Evolutionary conservation across 2,329 filamentous ascomycete species (phyloP).

Genomic region (Ophiostoma populinum): DNA sequence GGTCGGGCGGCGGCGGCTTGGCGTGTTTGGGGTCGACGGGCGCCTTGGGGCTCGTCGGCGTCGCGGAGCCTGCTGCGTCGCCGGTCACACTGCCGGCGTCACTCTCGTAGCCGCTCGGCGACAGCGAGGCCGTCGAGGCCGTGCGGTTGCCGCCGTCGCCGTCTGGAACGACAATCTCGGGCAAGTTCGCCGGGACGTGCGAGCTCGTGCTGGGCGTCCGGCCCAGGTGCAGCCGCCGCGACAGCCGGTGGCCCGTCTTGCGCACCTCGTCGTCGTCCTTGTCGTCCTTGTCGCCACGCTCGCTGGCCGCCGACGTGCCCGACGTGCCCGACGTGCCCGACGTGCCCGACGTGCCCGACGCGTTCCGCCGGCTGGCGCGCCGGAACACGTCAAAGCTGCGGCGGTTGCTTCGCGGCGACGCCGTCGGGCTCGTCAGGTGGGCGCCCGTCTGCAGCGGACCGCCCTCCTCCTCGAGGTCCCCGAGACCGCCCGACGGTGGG

Average conservation of each 20-base stretch:
- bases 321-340: too few species aligned
- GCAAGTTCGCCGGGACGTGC: conserved; percentile 64
- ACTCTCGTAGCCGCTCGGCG: not conserved
- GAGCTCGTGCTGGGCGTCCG: conserved; percentile 43
- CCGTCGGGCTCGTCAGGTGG: conserved; percentile 15
- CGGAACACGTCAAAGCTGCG: conserved; percentile 20
- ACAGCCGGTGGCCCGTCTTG: conserved; percentile 33
- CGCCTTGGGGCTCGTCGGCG: conserved; percentile 11
- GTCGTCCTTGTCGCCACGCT: conserved; percentile 18
- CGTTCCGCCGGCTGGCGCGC: conserved; percentile 21
- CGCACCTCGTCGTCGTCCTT: conserved; percentile 12
- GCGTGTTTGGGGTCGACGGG: not conserved
- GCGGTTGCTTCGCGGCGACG: conserved; percentile 7
- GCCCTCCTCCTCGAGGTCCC: conserved; percentile 12
- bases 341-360: conserved; percentile 28
- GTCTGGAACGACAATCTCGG: conserved; percentile 43
- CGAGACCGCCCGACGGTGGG: conserved; percentile 33
- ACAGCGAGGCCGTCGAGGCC: not conserved
- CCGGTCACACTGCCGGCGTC: not conserved
- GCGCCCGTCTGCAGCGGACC: conserved; percentile 13
- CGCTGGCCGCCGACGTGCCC: too few species aligned
- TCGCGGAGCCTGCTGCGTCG: not conserved
- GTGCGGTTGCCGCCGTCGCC: conserved; percentile 17
- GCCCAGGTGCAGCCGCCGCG: conserved; percentile 52
- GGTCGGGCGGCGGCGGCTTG: not conserved